Conservation (phyloP, 805 yeast species). For the Saccharomyces cerevisiae region DNA sequence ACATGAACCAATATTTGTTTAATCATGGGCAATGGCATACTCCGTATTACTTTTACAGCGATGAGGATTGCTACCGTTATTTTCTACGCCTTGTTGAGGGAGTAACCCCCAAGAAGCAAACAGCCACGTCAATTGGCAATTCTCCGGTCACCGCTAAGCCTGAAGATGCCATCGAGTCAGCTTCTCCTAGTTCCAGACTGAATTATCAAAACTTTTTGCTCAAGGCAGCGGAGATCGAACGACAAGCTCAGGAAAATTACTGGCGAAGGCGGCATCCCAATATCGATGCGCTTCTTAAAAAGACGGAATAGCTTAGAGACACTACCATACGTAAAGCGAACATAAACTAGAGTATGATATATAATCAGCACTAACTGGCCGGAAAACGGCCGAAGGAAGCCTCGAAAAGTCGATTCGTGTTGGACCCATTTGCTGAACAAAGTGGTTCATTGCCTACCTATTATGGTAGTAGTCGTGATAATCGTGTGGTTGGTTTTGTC, state of each 20-base stretch:
- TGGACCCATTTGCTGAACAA: not conserved
- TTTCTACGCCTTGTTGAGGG: not conserved
- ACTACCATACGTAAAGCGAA: not conserved
- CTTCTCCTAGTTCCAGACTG: not conserved
- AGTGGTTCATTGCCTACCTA: not conserved
- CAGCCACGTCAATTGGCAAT: not conserved
- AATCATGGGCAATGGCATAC: not conserved
- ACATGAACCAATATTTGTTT: not conserved
- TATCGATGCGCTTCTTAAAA: not conserved
- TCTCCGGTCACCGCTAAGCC: no score
- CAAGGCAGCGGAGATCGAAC: not conserved
- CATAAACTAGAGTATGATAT: not conserved
- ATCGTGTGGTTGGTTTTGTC: not conserved
- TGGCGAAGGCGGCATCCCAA: not conserved
- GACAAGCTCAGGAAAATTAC: not conserved
- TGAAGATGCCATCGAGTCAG: not conserved
- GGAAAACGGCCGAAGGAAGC: not conserved
- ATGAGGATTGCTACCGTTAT: not conserved
- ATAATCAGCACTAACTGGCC: not conserved
- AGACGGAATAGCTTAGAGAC: not conserved
- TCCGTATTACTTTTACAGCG: not conserved
- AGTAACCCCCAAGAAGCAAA: not conserved
- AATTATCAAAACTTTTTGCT: not conserved
- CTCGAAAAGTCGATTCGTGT: not conserved
- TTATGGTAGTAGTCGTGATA: not conserved